Evolutionary conservation across 2,329 filamentous ascomycete genomes (phyloP), one percentile per base, ranked within the genome.

Genomic region (Neospermospora avenae): DNA sequence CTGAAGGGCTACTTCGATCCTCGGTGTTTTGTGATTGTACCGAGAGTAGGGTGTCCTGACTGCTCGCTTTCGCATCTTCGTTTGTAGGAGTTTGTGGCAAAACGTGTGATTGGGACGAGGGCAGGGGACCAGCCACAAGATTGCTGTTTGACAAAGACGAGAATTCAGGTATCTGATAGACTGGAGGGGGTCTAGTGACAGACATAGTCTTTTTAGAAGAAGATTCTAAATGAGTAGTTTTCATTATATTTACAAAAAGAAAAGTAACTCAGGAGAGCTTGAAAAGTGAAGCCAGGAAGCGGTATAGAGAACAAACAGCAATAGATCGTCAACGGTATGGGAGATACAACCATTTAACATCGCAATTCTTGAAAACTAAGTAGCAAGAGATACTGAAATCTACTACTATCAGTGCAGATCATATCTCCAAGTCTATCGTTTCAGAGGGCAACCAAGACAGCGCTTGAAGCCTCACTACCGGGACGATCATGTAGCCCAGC

Each of bases 21-120:
- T 67, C 61, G 44, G 63, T 65, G 28, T 62, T 51, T 13, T 66
- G 55, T 61, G 65, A 65, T 35, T 67, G 63, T 11, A 58, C 59
- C 22, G 65, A 65, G 5, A 64, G 51, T 24, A 63, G 58, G 31
- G 61, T 57, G 25, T 60, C 64, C 44, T 62, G 59, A 39, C 63
- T 60, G 41, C 63, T 64, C 37, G 20, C 42, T 35, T 31, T 31
- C 5, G 6, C 14, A 18, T 42, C 16, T 11, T 42, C 18, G 39
- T 7, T 20, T n/a, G 3, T 42, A 22, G 39, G 20, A 3, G 10
- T 42, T 42, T 8, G 39, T 18, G 39, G 16, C 18, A 8, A n/a
- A 8, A 6, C 20, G 10, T 18, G 5, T 3, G 39, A 42, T 8
- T 42, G 11, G 4, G 39, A 42, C n/a, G n/a, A 10, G 5, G 4